Evolutionary conservation across 2,329 filamentous ascomycete species (phyloP).

Genomic region (Aspergillus tubingensis): DNA sequence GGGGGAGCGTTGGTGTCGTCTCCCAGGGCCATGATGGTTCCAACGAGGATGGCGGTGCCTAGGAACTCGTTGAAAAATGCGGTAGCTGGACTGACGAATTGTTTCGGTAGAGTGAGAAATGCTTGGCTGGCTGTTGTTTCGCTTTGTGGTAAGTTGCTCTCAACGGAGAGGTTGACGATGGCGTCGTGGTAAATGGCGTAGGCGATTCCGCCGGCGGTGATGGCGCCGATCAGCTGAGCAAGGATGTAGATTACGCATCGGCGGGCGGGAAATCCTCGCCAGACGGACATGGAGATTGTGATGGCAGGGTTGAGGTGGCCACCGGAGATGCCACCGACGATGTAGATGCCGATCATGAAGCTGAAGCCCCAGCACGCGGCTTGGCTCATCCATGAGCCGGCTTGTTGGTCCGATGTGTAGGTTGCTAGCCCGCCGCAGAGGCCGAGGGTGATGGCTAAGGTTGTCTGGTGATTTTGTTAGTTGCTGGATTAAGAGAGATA

Average conservation of each 20-base stretch:
- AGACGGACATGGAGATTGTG: slow-evolving; percentile 38
- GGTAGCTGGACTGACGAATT: slow-evolving; percentile 26
- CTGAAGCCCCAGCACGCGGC: slow-evolving; percentile 31
- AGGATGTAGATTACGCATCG: slow-evolving; percentile 31
- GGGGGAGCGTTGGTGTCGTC: slow-evolving; percentile 49
- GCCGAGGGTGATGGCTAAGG: slow-evolving; percentile 33
- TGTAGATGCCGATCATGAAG: slow-evolving; percentile 46
- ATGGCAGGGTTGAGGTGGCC: slow-evolving; percentile 53
- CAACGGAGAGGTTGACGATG: slow-evolving; percentile 27
- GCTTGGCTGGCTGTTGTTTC: slow-evolving; percentile 22
- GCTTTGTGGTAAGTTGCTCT: slow-evolving; percentile 22
- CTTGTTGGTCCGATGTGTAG: slow-evolving; percentile 24
- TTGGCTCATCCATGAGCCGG: slow-evolving; percentile 25
- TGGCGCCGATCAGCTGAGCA: slow-evolving; percentile 39
- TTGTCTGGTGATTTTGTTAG: slow-evolving; percentile 19
- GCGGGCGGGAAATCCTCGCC: slow-evolving; percentile 37
- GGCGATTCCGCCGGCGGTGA: slow-evolving; percentile 36
- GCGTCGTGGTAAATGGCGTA: slow-evolving; percentile 41
- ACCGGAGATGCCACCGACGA: slow-evolving; percentile 51
- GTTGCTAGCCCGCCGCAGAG: slow-evolving; percentile 29
- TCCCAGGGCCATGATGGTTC: slow-evolving; percentile 40
- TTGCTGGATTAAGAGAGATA: background rate
- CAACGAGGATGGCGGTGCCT: slow-evolving; percentile 34
- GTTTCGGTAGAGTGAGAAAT: slow-evolving; percentile 31
- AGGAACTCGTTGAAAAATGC: slow-evolving; percentile 45